Evolutionary conservation across 768 basidiomycete genomes (phyloP).

Genomic region (Macrocybe gigantea): DNA sequence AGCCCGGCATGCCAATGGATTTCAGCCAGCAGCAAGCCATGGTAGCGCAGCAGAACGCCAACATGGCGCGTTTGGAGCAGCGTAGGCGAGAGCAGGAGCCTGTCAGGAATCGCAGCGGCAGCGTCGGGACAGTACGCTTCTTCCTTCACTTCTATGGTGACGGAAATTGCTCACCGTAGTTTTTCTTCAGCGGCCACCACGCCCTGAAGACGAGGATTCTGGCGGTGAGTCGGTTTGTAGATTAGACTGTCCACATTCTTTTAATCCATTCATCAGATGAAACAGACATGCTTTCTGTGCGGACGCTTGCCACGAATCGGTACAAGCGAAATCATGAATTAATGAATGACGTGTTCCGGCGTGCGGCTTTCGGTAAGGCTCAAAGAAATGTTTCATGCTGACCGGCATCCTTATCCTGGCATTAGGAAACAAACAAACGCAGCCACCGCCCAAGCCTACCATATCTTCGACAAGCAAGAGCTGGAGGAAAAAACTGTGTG

Average conservation of each 20-base stretch:
- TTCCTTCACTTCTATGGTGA: neutral
- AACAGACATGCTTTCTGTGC: conserved; percentile 63
- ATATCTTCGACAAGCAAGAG: conserved; percentile 53
- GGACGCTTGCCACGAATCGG: conserved; percentile 63
- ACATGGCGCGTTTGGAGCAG: conserved; percentile 63
- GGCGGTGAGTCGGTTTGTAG: conserved; percentile 36
- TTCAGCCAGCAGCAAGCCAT: conserved; percentile 53
- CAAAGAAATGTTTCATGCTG: neutral
- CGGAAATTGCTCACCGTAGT: conserved; percentile 2
- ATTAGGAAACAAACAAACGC: conserved; percentile 38
- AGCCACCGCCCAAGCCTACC: conserved; percentile 42
- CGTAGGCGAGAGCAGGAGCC: conserved; percentile 58
- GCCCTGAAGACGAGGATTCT: conserved; percentile 57
- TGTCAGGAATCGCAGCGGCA: conserved; percentile 39
- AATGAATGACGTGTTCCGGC: conserved; percentile 78
- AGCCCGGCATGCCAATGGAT: conserved; percentile 25
- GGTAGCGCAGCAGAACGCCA: conserved; percentile 67
- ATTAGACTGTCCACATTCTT: too few species aligned
- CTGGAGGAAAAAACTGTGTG: conserved; percentile 53
- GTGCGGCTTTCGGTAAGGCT: conserved; percentile 58
- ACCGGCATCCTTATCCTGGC: neutral
- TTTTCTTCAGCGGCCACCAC: conserved; percentile 26
- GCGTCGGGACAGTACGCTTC: conserved; percentile 28
- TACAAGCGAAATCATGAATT: conserved; percentile 79
- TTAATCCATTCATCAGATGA: conserved; percentile 40